Evolutionary conservation across 306 rosid species (phyloP), one percentile per base, ranked within the genome.

Genomic region (Fragaria ananassa): DNA sequence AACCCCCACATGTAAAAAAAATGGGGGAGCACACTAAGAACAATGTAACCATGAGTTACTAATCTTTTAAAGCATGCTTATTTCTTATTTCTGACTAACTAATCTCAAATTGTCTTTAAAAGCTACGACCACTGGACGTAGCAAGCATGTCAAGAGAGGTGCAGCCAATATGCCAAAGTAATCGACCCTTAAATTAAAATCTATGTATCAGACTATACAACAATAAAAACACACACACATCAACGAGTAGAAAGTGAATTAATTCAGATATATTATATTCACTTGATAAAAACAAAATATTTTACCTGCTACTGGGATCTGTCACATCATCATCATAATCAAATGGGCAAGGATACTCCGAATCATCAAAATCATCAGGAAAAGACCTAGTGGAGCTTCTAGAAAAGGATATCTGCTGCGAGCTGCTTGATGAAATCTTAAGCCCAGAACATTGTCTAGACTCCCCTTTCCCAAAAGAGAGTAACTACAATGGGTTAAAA

Each of bases 371-470:
- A 83, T 84, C 89, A 71, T 89, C 91, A 50, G 81, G 93, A 71
- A 81, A 83, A 74, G 94, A 93, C 85, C 90, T 90, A 76, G 96
- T 94, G 56, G 98, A 87, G 90, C 97, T 83, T 84, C 93, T 89
- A 61, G 94, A 86, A 85, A 85, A 39, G 51, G 90, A 89, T 81
- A 87, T 74, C 71, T 54, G 90, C 0, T 83, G 96, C 5, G 81
- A 88, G 86, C 86, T 74, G 80, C 70, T 81, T 44, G 91, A 79
- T 58, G 96, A 78, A 77, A 80, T 71, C 82, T 79, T 91, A 75
- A 74, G 62, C 67, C 90, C 97, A 66, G 79, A 86, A 82, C 68
- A 49, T 75, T 78, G 93, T 60, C 80, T 85, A 25, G 76, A 71
- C 65, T 90, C 96, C 63, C 86, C 91, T 81, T 83, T 90, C 79